A percentile compares a stretch with the other conserved stretches of the same genome.
phyloP scores from a whole-genome alignment of 805 yeast species.

The Nakazawaea molendinolei region DNA sequence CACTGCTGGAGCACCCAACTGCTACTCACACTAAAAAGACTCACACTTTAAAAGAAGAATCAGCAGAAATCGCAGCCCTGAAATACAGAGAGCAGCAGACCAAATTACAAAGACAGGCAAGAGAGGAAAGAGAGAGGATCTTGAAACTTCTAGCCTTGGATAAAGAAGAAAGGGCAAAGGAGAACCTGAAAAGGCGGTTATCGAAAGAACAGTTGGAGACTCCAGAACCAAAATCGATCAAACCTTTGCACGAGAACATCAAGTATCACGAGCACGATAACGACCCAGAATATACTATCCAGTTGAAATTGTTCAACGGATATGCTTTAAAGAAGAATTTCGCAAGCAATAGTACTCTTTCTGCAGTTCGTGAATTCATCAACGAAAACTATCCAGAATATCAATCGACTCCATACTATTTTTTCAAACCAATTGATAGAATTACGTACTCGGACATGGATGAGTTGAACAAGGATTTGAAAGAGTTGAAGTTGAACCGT shows the following conservation, averaged over 20 bases:
- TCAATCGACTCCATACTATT: constrained; percentile 41
- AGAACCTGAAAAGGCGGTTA: constrained; percentile 4
- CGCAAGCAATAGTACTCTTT: constrained; percentile 35
- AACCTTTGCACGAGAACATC: background rate
- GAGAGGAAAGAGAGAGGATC: constrained; percentile 50
- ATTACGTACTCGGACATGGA: constrained; percentile 56
- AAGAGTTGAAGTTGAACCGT: constrained; percentile 51
- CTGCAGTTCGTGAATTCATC: constrained; percentile 56
- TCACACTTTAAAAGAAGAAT: constrained; percentile 30
- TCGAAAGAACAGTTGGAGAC: background rate
- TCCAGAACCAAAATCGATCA: constrained; percentile 15
- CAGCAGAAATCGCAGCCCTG: constrained; percentile 31
- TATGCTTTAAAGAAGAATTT: constrained; percentile 47
- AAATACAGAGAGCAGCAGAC: constrained; percentile 32
- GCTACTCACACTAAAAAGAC: constrained; percentile 6
- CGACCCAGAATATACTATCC: constrained; percentile 38
- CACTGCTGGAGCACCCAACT: too few relatives aligned
- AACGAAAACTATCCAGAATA: constrained; percentile 42
- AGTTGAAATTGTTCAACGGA: constrained; percentile 63
- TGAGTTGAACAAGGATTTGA: constrained; percentile 45
- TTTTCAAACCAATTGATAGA: constrained; percentile 51
- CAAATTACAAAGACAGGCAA: constrained; percentile 28
- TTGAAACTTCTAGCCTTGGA: constrained; percentile 46
- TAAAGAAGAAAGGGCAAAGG: constrained; percentile 34
- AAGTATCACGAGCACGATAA: constrained; percentile 19